These are phyloP conservation scores for Thymus quinquecostatus DNA, from an alignment of 257 asterid genomes.

Conservation along the genomic window DNA sequence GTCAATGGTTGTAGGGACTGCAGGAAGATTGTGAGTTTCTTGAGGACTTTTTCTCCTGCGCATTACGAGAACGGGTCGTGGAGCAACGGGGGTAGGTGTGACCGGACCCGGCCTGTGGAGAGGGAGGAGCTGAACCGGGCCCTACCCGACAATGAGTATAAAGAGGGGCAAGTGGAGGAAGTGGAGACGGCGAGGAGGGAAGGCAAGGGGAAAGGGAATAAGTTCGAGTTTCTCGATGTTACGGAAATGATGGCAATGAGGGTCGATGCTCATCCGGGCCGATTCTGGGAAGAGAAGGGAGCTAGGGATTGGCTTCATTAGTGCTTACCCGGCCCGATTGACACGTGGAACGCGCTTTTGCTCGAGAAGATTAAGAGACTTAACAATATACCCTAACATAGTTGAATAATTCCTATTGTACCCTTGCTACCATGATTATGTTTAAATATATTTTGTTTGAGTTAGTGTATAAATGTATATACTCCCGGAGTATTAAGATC, in stretches of 20 bases:
- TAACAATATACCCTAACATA: background rate
- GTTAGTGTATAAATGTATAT: too few species aligned
- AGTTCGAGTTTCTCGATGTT: constrained; percentile 48
- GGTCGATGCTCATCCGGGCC: constrained; percentile 56
- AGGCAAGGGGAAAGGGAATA: constrained; percentile 37
- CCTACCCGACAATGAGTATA: constrained; percentile 35
- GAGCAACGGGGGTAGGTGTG: constrained; percentile 55
- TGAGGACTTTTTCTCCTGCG: constrained; percentile 56
- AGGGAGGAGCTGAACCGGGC: constrained; percentile 26
- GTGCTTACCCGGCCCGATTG: constrained; percentile 67
- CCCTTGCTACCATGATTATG: too few species aligned
- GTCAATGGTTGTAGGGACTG: constrained; percentile 34
- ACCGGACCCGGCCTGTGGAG: constrained; percentile 38
- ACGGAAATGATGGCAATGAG: constrained; percentile 52
- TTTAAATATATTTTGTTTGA: too few species aligned
- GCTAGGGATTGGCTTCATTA: constrained; percentile 56
- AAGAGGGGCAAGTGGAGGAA: constrained; percentile 51
- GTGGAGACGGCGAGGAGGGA: constrained; percentile 39
- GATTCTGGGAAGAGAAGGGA: constrained; percentile 34
- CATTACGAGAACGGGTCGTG: constrained; percentile 61
- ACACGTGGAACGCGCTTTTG: constrained; percentile 60
- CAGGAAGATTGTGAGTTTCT: constrained; percentile 27
- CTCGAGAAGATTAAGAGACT: constrained; percentile 39
- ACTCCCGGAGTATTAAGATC: too few species aligned
- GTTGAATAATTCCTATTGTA: too few species aligned